Percentiles rank a stretch among this genome's conserved stretches.
phyloP scores from a whole-genome alignment of 371 early-diverging fungal species.

The Actinomortierella wolfii region DNA sequence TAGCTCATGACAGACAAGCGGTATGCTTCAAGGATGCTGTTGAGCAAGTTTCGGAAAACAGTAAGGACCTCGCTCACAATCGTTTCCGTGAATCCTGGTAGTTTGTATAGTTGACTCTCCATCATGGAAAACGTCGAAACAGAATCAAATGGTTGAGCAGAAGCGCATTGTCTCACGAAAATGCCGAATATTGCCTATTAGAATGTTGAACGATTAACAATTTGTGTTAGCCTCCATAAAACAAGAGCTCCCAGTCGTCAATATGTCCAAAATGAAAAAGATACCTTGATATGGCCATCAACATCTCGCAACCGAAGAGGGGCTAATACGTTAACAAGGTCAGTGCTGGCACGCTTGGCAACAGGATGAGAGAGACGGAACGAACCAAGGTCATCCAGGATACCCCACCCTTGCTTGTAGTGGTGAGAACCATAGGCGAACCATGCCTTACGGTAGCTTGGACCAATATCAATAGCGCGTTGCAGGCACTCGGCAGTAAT shows the following conservation, averaged over 20 bases:
- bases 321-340: conserved; percentile 5
- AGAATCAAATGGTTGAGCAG: conserved; percentile 41
- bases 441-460: conserved; percentile 59
- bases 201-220: no score
- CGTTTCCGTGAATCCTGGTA: conserved; percentile 3
- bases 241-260: no score
- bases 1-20: conserved; percentile 32
- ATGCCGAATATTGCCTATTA: conserved; percentile 34
- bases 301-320: not conserved
- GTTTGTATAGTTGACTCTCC: no score
- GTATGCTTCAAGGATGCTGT: conserved; percentile 35
- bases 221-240: no score
- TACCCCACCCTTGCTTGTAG: conserved; percentile 65
- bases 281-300: not conserved
- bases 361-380: conserved; percentile 40
- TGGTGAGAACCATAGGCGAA: conserved; percentile 65
- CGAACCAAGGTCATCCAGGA: conserved; percentile 58
- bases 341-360: conserved; percentile 28
- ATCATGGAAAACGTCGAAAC: conserved; percentile 5
- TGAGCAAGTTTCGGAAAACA: conserved; percentile 19
- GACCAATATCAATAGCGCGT: conserved; percentile 38
- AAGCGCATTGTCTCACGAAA: conserved; percentile 44
- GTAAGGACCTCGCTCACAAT: conserved; percentile 12
- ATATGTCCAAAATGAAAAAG: no score
- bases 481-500: conserved; percentile 32